These are phyloP conservation scores for Eucalyptus grandis DNA, from an alignment of 345 rosid species.

Conservation along the genomic window DNA sequence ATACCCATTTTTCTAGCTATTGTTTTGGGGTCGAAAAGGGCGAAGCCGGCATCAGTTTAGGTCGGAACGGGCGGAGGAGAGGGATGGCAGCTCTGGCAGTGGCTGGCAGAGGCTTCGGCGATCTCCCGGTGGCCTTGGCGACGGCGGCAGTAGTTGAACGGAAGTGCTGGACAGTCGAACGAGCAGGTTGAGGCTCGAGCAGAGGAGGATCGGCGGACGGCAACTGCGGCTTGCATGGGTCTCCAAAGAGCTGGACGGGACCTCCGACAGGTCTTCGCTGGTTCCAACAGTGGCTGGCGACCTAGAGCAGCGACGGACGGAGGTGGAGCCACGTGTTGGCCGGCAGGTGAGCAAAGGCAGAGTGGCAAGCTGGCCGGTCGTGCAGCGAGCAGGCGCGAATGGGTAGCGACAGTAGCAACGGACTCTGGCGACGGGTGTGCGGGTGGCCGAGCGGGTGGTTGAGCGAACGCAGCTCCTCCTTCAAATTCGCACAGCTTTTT, in stretches of 20 bases:
- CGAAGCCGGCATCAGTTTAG: no score
- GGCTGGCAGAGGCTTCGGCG: no score
- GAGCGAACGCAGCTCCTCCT: no score
- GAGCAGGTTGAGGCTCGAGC: accelerated
- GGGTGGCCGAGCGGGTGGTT: no score
- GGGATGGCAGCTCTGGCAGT: no score
- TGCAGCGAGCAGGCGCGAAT: accelerated
- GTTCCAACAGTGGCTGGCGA: no score
- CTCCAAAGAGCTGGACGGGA: no score
- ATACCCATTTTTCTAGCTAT: no score
- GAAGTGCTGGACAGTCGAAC: accelerated
- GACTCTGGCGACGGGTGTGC: accelerated
- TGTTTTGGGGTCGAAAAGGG: no score
- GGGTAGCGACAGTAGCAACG: accelerated
- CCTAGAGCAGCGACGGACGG: accelerated
- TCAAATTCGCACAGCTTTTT: no score
- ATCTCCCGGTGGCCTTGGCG: no score
- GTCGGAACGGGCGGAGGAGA: accelerated
- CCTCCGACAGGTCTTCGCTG: accelerated
- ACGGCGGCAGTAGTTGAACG: accelerated
- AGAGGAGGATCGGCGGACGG: no score
- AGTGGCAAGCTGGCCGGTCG: accelerated
- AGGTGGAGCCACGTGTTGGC: accelerated
- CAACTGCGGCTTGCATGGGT: accelerated
- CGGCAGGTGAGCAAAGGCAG: accelerated